Percentiles rank a stretch among this genome's conserved stretches.
Evolutionary conservation across 257 asterid species (phyloP).

Genomic region (Nicotiana obtusifolia): DNA sequence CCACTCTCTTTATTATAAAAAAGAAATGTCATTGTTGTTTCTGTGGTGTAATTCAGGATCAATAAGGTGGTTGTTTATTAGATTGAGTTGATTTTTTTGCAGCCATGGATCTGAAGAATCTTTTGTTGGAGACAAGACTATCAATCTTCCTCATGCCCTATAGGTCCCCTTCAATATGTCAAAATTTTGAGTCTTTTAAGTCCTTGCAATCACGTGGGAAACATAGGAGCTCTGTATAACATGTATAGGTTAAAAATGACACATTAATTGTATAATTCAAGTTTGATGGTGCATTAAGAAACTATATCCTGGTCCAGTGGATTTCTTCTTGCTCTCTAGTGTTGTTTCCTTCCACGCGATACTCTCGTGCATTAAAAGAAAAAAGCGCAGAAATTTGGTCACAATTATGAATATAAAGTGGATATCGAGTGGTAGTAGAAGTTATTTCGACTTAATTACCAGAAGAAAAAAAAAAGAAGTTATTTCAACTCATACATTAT

Average conservation of each 20-base stretch:
- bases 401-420: too few species aligned
- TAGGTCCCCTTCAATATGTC: slow-evolving; percentile 15
- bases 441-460: too few species aligned
- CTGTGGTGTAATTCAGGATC: not conserved
- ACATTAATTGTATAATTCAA: not conserved
- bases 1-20: not conserved
- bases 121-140: slow-evolving; percentile 35
- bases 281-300: not conserved
- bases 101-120: slow-evolving; percentile 82
- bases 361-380: not conserved
- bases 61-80: slow-evolving; percentile 10
- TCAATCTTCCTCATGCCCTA: slow-evolving; percentile 60
- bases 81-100: slow-evolving; percentile 18
- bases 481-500: too few species aligned
- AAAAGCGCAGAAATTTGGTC: not conserved
- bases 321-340: not conserved
- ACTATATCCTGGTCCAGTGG: not conserved
- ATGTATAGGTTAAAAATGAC: not conserved
- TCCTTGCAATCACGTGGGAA: not conserved
- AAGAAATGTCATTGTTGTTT: not conserved
- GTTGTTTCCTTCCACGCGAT: not conserved
- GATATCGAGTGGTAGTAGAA: too few species aligned
- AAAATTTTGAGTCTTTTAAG: not conserved
- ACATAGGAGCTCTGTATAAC: not conserved
- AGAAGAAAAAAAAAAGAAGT: too few species aligned